These are phyloP conservation scores for Dicorynia guianensis DNA, from an alignment of 306 rosid species.

Conservation along the genomic window DNA sequence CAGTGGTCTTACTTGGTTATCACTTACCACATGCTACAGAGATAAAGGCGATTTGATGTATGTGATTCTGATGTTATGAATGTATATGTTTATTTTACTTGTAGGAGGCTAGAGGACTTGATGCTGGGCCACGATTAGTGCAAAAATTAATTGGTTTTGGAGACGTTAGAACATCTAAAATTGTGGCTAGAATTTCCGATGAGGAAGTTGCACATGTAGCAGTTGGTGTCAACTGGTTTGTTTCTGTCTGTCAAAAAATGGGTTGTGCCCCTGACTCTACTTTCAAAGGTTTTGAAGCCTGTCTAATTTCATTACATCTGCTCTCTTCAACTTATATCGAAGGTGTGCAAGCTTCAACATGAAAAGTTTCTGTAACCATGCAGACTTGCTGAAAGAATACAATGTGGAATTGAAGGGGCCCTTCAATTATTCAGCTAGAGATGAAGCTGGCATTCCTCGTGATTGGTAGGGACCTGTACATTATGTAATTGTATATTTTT, in stretches of 20 bases:
- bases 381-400: slow-evolving; percentile 87
- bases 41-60: slow-evolving; percentile 9
- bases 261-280: slow-evolving; percentile 71
- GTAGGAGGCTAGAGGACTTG: slow-evolving; percentile 99
- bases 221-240: slow-evolving; percentile 88
- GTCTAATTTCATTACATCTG: slow-evolving; percentile 25
- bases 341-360: slow-evolving; percentile 39
- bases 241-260: slow-evolving; percentile 73
- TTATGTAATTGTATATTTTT: slow-evolving; percentile 9
- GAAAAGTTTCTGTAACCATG: slow-evolving; percentile 31
- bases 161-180: slow-evolving; percentile 74
- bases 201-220: slow-evolving; percentile 99
- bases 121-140: slow-evolving; percentile 92
- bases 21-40: slow-evolving; percentile 9
- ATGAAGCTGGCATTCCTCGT: slow-evolving; percentile 95
- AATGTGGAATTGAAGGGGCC: slow-evolving; percentile 87
- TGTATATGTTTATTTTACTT: slow-evolving; percentile 27
- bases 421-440: slow-evolving; percentile 87
- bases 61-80: slow-evolving; percentile 32
- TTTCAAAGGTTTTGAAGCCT: slow-evolving; percentile 71
- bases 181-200: slow-evolving; percentile 88
- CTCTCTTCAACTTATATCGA: slow-evolving; percentile 27
- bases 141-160: slow-evolving; percentile 90
- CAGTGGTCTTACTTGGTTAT: not conserved
- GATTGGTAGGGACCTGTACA: slow-evolving; percentile 66